phyloP scores from a whole-genome alignment of 176 grass and related monocot genomes.

The Melocanna baccifera region DNA sequence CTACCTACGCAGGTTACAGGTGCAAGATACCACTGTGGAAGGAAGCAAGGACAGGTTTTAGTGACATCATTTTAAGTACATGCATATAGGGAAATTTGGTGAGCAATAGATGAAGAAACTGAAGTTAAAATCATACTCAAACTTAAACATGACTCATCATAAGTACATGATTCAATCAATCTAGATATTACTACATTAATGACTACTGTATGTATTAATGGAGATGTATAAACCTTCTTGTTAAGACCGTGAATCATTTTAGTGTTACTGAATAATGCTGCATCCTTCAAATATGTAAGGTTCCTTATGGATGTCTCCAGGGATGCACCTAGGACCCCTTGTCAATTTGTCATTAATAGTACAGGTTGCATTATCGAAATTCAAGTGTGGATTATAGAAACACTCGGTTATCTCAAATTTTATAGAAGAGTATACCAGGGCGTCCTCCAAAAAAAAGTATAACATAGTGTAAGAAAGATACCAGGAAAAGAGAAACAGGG shows the following conservation, averaged over 20 bases:
- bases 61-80: background rate
- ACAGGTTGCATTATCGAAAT: background rate
- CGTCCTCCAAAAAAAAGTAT: background rate
- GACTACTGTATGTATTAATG: background rate
- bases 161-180: background rate
- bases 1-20: background rate
- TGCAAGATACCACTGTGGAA: background rate
- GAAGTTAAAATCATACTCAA: background rate
- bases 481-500: constrained; percentile 94
- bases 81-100: background rate
- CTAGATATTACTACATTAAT: background rate
- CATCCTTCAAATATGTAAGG: constrained; percentile 8
- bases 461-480: constrained; percentile 29
- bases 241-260: background rate
- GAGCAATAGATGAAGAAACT: background rate
- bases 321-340: background rate
- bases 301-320: background rate
- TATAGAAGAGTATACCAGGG: background rate
- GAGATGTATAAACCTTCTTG: background rate
- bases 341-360: background rate
- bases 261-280: background rate
- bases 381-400: background rate
- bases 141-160: background rate
- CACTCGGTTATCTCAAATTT: constrained; percentile 5
- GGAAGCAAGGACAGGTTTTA: background rate